A percentile compares a stretch with the other conserved stretches of the same genome.
phyloP scores from a whole-genome alignment of 805 yeast species.

The Tetrapisispora namnaoensis region DNA sequence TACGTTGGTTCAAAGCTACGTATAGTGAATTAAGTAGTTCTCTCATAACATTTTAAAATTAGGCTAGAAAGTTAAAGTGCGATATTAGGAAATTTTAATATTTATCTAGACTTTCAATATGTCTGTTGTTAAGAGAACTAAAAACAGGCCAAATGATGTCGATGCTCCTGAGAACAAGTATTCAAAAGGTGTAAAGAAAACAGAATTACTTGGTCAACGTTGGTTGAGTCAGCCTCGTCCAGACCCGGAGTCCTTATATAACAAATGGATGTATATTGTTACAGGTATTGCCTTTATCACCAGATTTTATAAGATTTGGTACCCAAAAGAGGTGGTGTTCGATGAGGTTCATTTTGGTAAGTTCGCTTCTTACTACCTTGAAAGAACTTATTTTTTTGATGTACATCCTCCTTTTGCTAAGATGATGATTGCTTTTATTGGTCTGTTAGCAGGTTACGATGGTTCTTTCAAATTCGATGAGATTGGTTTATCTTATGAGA shows the following conservation, averaged over 20 bases:
- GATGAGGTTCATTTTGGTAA: conserved; percentile 87
- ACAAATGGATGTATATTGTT: conserved; percentile 45
- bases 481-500: conserved; percentile 74
- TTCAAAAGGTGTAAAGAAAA: conserved; percentile 9
- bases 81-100: too few relatives aligned
- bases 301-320: conserved; percentile 52
- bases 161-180: conserved; percentile 23
- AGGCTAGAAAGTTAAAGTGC: too few relatives aligned
- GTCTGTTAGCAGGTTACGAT: conserved; percentile 79
- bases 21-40: too few relatives aligned
- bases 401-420: conserved; percentile 98
- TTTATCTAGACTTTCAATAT: not conserved
- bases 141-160: conserved; percentile 8
- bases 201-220: conserved; percentile 14
- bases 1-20: too few relatives aligned
- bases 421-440: conserved; percentile 80
- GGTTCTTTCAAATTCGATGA: conserved; percentile 89
- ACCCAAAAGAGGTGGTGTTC: conserved; percentile 69
- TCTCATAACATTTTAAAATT: too few relatives aligned
- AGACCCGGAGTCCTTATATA: conserved; percentile 29
- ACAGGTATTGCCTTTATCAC: conserved; percentile 59
- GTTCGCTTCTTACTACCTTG: conserved; percentile 75
- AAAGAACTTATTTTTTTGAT: conserved; percentile 89
- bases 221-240: conserved; percentile 24
- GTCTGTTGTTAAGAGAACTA: conserved; percentile 4